Base-by-base conservation (phyloP, 2,329 filamentous ascomycete species). In the Aspergillus floridensis region DNA sequence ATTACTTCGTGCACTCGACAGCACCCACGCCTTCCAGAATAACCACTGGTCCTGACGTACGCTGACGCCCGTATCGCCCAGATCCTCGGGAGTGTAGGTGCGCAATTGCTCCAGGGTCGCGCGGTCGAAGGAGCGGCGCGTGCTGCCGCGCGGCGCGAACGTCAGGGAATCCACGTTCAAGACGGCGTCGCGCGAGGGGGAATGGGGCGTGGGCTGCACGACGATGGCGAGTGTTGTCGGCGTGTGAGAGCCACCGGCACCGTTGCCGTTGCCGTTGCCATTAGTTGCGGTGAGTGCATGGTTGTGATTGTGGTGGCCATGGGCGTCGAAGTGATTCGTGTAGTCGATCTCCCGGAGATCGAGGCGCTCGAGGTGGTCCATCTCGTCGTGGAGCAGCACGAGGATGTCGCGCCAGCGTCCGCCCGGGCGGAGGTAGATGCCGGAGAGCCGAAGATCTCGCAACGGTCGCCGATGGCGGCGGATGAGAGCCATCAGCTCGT, bases 271-370 rank as follows among this genome's bases (percentile, higher is more conserved):
- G 41, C 59, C 52, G 35, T 57, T 65, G 56, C n/a, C n/a, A n/a
- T n/a, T n/a, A n/a, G 52, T 57, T 53, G 56, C 63, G 55, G 53
- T 52, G 32, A 12, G 32, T 35, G 32, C 14, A 35, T 52, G 49
- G 63, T 63, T 3, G 66, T 60, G 38, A 61, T 65, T 24, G 65
- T 44, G 38, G 38, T 44, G 38, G 38, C 16, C 74, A 35, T 69
- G 72, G 26, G 79, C 76, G 60, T 86, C 81, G 59, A 84, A 84
- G 54, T 82, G 77, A 38, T 74, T 77, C 2, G 80, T 81, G 66
- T 89, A 89, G 41, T 85, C 83, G 51, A 88, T 85, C 5, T 84
- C 76, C 38, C 84, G 77, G n/a, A 90, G 73, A 64, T 85, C 85
- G 31, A 89, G 80, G 80, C 85, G 87, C 49, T 87, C 82, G 16